phyloP scores from a whole-genome alignment of 2,329 filamentous ascomycete species.

The Pseudogymnoascus sp. region DNA sequence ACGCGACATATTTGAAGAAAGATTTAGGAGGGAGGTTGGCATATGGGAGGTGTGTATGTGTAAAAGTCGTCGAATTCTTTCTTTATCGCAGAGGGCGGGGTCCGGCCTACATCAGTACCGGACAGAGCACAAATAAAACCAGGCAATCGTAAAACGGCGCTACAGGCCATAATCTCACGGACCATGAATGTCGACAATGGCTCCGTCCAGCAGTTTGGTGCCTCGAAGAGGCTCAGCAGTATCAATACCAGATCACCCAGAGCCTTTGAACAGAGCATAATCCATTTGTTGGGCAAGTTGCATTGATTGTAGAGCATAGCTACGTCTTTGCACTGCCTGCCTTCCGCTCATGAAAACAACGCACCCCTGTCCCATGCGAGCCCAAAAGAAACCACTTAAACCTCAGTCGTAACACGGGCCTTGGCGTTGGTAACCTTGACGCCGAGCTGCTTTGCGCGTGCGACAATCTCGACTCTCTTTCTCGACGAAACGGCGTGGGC shows the following conservation, averaged over 20 bases:
- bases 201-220: background rate
- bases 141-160: background rate
- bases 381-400: conserved; percentile 43
- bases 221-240: background rate
- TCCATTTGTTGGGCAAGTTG: conserved; percentile 9
- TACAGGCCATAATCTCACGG: background rate
- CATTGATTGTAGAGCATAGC: conserved; percentile 29
- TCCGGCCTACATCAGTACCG: background rate
- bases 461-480: conserved; percentile 97
- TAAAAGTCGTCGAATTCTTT: background rate
- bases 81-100: background rate
- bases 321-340: conserved; percentile 26
- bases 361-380: conserved; percentile 29
- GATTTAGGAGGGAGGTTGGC: background rate
- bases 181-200: background rate
- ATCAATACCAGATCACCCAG: background rate
- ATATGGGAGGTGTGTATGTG: background rate
- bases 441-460: conserved; percentile 93
- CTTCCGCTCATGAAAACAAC: conserved; percentile 27
- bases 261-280: background rate
- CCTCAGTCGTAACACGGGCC: conserved; percentile 97
- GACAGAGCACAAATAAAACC: background rate
- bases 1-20: background rate
- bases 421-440: conserved; percentile 99
- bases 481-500: conserved; percentile 95